Percentiles rank a stretch among this genome's conserved stretches.
Conservation (phyloP, 805 yeast species). For the Danielia reshetovae region DNA sequence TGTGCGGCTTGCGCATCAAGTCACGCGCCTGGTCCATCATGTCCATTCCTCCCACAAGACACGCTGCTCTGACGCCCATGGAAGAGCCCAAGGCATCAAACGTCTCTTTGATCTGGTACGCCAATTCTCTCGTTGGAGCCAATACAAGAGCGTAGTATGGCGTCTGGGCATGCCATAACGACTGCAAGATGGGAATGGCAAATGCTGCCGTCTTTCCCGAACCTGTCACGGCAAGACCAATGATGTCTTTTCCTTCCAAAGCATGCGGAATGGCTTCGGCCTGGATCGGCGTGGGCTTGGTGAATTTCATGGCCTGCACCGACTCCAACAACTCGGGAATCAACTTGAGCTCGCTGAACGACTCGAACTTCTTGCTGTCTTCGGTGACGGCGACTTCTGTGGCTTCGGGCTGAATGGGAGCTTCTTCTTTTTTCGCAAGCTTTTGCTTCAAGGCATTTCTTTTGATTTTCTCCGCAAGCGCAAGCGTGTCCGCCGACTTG, state of each 20-base stretch:
- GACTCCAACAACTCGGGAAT: constrained; percentile 81
- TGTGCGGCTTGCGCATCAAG: constrained; percentile 88
- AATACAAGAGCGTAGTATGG: constrained; percentile 87
- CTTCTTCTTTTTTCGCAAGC: constrained; percentile 13
- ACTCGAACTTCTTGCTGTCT: constrained; percentile 20
- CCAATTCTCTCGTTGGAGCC: constrained; percentile 83
- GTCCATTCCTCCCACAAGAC: constrained; percentile 97
- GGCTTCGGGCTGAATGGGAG: constrained; percentile 10
- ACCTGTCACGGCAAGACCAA: constrained; percentile 96
- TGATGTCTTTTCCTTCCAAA: constrained; percentile 83
- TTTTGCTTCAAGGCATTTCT: constrained; percentile 27
- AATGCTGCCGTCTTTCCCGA: constrained; percentile 99
- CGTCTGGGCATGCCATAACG: constrained; percentile 82
- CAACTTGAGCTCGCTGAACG: constrained; percentile 57
- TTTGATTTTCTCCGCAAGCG: constrained; percentile 55
- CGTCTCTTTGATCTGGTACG: constrained; percentile 86
- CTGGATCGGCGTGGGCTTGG: constrained; percentile 92
- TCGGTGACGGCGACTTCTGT: constrained; percentile 16
- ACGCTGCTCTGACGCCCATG: constrained; percentile 89
- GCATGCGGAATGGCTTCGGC: constrained; percentile 89
- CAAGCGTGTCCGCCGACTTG: constrained; percentile 31
- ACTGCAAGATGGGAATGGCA: constrained; percentile 91
- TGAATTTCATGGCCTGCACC: constrained; percentile 66
- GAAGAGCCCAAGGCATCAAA: constrained; percentile 88
- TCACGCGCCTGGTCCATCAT: constrained; percentile 97